Base-by-base conservation (phyloP, 1,284 basidiomycete species). In the Moniliophthora roreri region DNA sequence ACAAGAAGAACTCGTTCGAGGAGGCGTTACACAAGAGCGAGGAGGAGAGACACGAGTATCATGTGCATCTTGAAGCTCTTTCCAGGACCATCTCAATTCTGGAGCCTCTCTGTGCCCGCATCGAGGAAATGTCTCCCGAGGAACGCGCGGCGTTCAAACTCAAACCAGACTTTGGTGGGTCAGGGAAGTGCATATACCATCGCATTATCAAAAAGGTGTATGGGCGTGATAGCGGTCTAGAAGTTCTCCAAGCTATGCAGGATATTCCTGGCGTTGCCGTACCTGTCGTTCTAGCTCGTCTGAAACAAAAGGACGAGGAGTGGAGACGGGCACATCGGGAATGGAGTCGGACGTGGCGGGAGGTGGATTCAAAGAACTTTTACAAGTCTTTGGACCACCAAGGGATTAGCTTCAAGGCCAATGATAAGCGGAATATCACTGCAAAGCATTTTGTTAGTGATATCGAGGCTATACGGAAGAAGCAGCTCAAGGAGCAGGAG, bases 1-100 rank as follows among this genome's bases (percentile, higher is more conserved):
- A 98, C 73, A 96, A 96, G 79, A 98, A 98, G 78, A 99, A 98
- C 69, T 82, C 87, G 2, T 98, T 93, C 69, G 97, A 99, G 71
- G 95, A 98, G 65, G 92, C 93, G 0, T 79, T 99, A 53, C 95
- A 99, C 75, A 93, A 93, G 69, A 91, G 92, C 62, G 97, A 99
- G 70, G 97, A 99, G 69, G 97, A 99, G 69, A 86, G 97, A 23
- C 94, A 98, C 74, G 97, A 99, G 72, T 99, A 95, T 71, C 95
- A 98, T 65, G 96, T 97, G 62, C 92, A 97, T 65, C 87, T 99
- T 50, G 95, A 98, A 67, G 94, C 91, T 38, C 87, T 98, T 63
- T 74, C 87, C 16, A 87, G 95, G 44, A 98, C 95, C 9, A 97
- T 98, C 65, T 87, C 93, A 1, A 75, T 98, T 42, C 83, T 99